phyloP scores from a whole-genome alignment of 1,284 basidiomycete species.

The Hypsizygus ulmarius region DNA sequence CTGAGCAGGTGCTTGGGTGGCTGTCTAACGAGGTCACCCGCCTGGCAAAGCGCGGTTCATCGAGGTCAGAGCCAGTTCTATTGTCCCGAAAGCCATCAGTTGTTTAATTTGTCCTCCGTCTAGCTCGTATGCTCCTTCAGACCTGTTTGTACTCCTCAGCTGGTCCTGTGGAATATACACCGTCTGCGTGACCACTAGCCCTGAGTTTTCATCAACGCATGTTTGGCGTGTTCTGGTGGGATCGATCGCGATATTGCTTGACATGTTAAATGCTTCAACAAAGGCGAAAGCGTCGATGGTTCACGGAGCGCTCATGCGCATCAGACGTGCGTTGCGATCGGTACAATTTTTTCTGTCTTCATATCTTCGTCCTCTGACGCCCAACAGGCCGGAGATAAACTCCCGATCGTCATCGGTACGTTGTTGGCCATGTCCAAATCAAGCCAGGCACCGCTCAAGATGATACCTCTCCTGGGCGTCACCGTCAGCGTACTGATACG shows the following conservation, averaged over 20 bases:
- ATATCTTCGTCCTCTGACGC: conserved; percentile 5
- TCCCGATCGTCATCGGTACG: conserved; percentile 48
- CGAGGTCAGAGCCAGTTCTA: conserved; percentile 41
- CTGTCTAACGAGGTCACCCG: conserved; percentile 61
- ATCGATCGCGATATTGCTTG: conserved; percentile 56
- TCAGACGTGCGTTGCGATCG: conserved; percentile 62
- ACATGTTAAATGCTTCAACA: conserved; percentile 50
- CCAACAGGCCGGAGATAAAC: conserved; percentile 43
- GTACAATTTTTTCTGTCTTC: conserved; percentile 33
- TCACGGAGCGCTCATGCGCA: conserved; percentile 57
- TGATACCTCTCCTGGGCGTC: conserved; percentile 56
- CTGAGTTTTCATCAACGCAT: conserved; percentile 43
- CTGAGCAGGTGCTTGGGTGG: conserved; percentile 73
- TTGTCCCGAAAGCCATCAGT: conserved; percentile 6
- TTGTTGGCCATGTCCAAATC: conserved; percentile 50
- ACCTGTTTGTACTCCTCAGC: conserved; percentile 69
- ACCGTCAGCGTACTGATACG: conserved; percentile 60
- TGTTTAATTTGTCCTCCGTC: conserved; percentile 14
- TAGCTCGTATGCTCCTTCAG: conserved; percentile 61
- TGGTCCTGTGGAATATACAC: conserved; percentile 73
- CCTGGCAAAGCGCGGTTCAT: conserved; percentile 46
- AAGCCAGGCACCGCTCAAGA: conserved; percentile 42
- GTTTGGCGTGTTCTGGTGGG: conserved; percentile 50
- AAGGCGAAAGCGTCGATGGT: conserved; percentile 59
- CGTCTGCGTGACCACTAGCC: conserved; percentile 42